Evolutionary conservation across 257 asterid species (phyloP).

Genomic region (Osmanthus fragrans): DNA sequence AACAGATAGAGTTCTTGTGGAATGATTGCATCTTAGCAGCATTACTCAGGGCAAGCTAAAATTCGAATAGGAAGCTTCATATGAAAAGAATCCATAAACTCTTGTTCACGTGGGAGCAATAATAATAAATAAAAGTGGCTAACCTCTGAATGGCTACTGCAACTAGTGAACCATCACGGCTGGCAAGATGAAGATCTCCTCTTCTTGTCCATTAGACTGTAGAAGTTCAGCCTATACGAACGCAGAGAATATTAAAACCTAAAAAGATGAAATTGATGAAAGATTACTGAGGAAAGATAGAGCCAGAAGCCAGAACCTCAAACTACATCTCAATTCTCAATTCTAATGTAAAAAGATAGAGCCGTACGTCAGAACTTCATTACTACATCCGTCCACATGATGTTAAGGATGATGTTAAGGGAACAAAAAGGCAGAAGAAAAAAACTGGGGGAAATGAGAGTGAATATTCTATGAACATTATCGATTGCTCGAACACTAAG

Average conservation of each 20-base stretch:
- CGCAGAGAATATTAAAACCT: constrained; percentile 22
- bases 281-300: neutral
- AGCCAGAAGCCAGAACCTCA: neutral
- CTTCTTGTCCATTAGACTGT: constrained; percentile 48
- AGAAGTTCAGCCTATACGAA: constrained; percentile 61
- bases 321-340: neutral
- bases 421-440: neutral
- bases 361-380: neutral
- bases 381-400: neutral
- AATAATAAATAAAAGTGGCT: constrained; percentile 22
- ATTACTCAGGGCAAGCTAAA: constrained; percentile 73
- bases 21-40: constrained; percentile 60
- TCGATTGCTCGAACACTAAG: neutral
- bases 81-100: neutral
- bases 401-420: neutral
- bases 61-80: constrained; percentile 5
- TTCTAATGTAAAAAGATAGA: neutral
- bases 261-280: constrained; percentile 5
- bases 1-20: constrained; percentile 53
- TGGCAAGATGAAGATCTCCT: constrained; percentile 40
- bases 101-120: neutral
- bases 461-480: neutral
- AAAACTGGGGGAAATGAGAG: neutral
- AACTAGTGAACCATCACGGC: constrained; percentile 68
- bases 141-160: constrained; percentile 85